phyloP scores from a whole-genome alignment of 2,329 filamentous ascomycete species.

The Aspergillus tanneri region DNA sequence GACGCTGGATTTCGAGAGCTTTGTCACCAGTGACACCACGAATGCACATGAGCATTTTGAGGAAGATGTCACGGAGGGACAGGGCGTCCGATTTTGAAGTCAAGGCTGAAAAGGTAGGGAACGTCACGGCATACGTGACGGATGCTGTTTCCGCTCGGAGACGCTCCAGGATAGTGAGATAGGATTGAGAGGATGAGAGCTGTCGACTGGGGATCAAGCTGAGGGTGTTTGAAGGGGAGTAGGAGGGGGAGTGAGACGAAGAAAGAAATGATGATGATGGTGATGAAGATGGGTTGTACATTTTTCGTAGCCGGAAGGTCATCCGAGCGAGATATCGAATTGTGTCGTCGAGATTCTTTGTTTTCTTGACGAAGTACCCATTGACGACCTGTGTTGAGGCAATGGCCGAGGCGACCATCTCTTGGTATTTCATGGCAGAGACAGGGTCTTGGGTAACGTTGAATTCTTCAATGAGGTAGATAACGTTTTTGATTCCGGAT shows the following conservation, averaged over 20 bases:
- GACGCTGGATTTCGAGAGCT: slow-evolving; percentile 73
- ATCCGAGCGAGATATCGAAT: slow-evolving; percentile 72
- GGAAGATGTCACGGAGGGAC: slow-evolving; percentile 70
- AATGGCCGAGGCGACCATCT: slow-evolving; percentile 69
- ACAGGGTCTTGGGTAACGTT: slow-evolving; percentile 54
- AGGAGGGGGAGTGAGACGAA: background rate
- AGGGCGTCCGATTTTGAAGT: slow-evolving; percentile 73
- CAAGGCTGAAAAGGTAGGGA: slow-evolving; percentile 68
- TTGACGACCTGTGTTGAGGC: slow-evolving; percentile 76
- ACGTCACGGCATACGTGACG: slow-evolving; percentile 62
- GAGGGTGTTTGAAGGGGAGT: slow-evolving; percentile 39
- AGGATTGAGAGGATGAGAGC: slow-evolving; percentile 64
- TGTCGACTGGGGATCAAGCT: slow-evolving; percentile 63
- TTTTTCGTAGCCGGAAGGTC: slow-evolving; percentile 65
- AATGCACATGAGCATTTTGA: slow-evolving; percentile 86
- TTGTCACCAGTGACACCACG: slow-evolving; percentile 73
- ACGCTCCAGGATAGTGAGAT: slow-evolving; percentile 62
- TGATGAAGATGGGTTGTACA: slow-evolving; percentile 49
- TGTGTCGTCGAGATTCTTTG: slow-evolving; percentile 72
- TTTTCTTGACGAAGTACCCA: slow-evolving; percentile 76
- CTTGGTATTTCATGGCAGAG: slow-evolving; percentile 55
- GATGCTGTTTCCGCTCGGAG: slow-evolving; percentile 53
- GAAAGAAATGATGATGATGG: no score
- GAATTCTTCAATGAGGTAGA: slow-evolving; percentile 77
- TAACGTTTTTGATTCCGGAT: slow-evolving; percentile 71